A percentile compares a stretch with the other conserved stretches of the same genome.
Evolutionary conservation across 805 yeast species (phyloP).

Genomic region (Metschnikowia kunwiensis): DNA sequence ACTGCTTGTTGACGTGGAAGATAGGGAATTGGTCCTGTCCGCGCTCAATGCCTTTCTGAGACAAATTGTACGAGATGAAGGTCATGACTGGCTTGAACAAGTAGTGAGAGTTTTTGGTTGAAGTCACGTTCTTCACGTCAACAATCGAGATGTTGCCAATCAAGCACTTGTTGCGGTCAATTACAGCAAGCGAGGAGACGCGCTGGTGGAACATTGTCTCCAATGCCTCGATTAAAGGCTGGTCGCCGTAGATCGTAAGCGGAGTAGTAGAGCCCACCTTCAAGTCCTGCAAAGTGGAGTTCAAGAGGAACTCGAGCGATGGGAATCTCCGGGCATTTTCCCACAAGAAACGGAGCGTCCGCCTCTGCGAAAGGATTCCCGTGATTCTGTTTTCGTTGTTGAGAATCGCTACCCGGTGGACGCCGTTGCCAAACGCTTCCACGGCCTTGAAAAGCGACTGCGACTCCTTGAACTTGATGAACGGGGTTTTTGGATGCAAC

Average conservation of each 20-base stretch:
- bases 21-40: constrained; percentile 97
- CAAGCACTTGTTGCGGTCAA: constrained; percentile 70
- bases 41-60: constrained; percentile 85
- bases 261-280: constrained; percentile 72
- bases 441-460: constrained; percentile 72
- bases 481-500: constrained; percentile 84
- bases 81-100: constrained; percentile 81
- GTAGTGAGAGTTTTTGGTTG: constrained; percentile 80
- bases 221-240: constrained; percentile 80
- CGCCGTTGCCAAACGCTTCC: constrained; percentile 90
- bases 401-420: constrained; percentile 86
- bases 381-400: constrained; percentile 46
- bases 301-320: constrained; percentile 70
- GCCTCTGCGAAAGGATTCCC: constrained; percentile 88
- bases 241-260: constrained; percentile 82
- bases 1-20: constrained; percentile 79
- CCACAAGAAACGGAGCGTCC: constrained; percentile 83
- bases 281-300: constrained; percentile 64
- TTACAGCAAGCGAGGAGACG: constrained; percentile 89
- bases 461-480: constrained; percentile 67
- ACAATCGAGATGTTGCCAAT: constrained; percentile 93
- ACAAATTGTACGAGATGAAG: constrained; percentile 81
- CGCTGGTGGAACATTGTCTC: constrained; percentile 78
- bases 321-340: constrained; percentile 88
- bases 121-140: constrained; percentile 85